Percentiles rank a stretch among this genome's conserved stretches.
These are phyloP conservation scores for Cerioporus squamosus DNA, from an alignment of 1,284 basidiomycete species.

Conservation along the genomic window DNA sequence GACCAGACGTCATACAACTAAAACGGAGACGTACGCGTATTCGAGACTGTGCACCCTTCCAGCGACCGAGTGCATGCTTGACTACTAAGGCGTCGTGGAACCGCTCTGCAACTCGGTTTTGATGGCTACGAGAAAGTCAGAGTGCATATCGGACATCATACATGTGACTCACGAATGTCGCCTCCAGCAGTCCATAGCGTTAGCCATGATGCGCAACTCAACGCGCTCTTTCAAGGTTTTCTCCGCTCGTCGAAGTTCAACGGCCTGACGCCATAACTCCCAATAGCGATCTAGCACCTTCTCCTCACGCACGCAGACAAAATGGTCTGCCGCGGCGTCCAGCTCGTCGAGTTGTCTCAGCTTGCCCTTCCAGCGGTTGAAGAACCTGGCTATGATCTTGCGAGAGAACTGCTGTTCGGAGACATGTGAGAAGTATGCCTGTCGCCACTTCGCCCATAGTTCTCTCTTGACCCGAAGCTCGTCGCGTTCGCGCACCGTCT, in stretches of 20 bases:
- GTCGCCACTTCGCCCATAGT: constrained; percentile 67
- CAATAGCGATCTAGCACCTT: constrained; percentile 46
- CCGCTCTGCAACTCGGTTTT: constrained; percentile 46
- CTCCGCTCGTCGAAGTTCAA: constrained; percentile 49
- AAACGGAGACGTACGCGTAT: constrained; percentile 49
- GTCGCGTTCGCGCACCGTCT: constrained; percentile 54
- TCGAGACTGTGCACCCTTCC: constrained; percentile 57
- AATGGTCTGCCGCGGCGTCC: constrained; percentile 52
- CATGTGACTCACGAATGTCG: constrained; percentile 50
- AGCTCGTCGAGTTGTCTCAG: constrained; percentile 45
- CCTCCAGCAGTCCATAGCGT: constrained; percentile 58
- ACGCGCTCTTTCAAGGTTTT: constrained; percentile 46
- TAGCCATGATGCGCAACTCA: constrained; percentile 49
- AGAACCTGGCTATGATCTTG: constrained; percentile 46
- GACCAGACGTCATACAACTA: background rate
- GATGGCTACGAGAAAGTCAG: constrained; percentile 41
- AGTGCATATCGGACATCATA: background rate
- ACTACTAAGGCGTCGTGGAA: constrained; percentile 49
- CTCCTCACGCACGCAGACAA: constrained; percentile 42
- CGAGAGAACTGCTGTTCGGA: constrained; percentile 53
- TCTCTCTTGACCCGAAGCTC: constrained; percentile 54
- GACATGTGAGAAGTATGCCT: constrained; percentile 50
- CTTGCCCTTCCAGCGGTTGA: constrained; percentile 54
- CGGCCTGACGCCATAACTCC: constrained; percentile 57
- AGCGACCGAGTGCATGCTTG: constrained; percentile 51